Evolutionary conservation across 371 early-diverging fungal species (phyloP), one percentile per base, ranked within the genome.

Genomic region (Mucor saturninus): DNA sequence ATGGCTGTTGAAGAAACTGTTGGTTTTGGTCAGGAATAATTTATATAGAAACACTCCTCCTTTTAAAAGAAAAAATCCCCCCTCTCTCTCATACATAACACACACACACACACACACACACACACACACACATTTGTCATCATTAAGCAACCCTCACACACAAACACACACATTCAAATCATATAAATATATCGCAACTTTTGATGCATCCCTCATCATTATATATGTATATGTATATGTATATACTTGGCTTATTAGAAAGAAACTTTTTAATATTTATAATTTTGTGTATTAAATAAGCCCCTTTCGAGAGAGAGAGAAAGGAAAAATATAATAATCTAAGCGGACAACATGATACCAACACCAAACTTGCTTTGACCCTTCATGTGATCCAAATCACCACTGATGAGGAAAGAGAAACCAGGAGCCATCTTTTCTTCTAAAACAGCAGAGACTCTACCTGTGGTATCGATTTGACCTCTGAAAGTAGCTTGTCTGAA

Each of bases 371-470:
- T 86, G 83, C 89, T 90, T 73, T 87, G 86, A 62, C 91, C 91
- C 88, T 96, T 95, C 75, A 92, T 84, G 72, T 98, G 97, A 78
- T 98, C 97, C 74, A 98, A 84, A 75, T 98, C 98, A 62, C 95
- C 98, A 49, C 91, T 89, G 59, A 97, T 82, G 61, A 93, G 77
- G 86, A 98, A 93, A 51, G 91, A 88, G 74, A 98, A 87, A 14
- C 96, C 96, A 54, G 95, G 96, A 13, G 92, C 93, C 72, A 98
- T 91, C 81, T 92, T 91, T 84, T 98, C 95, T 81, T 98, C 99
- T 54, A 97, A 70, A 15, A 96, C 89, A 54, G 94, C 89, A 56
- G 88, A 84, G 14, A 97, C 90, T 65, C 89, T 85, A 68, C 98
- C 98, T 21, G 88, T 86, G 28, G 93, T 94, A 75, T 96, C 96